Base-by-base conservation (phyloP, 225 moss, liverwort and hornwort genomes). In the Takakia lepidozioides region DNA sequence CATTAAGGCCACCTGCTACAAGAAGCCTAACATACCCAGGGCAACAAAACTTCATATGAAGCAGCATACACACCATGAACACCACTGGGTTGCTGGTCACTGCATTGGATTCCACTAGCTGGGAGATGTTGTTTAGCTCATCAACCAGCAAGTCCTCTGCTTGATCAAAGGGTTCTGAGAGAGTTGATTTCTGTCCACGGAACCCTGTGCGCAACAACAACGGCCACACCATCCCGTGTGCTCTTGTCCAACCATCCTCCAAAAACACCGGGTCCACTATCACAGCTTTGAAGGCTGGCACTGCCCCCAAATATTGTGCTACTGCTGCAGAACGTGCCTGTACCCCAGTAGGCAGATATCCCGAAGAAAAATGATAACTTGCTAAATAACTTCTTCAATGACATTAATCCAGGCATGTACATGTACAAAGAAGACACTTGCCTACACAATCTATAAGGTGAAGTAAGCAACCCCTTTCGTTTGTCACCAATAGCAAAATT, bases 181-280 rank as follows among this genome's bases (percentile, higher is more conserved):
- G 29, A 37, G 56, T 47, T 2, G 58, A 54, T 60, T 66, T 67
- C 7, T 42, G 62, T 49, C 68, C 76, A 23, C 38, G 48, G 38
- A 15, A 55, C 52, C 66, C 55, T 36, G 74, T 59, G 48, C 63
- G 71, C 25, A 92, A 70, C 61, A 87, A 60, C 16, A 92, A 68
- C 43, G 79, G 84, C 92, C 84, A 87, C 19, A 84, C 72, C 40
- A 80, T 48, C 43, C 78, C 86, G 65, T 92, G 82, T 36, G 92
- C 66, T 51, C 79, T 59, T 13, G 79, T 69, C 49, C 64, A 61
- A 38, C 72, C 72, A 50, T 76, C 76, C 45, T 70, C 73, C 60
- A 80, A 59, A 54, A 66, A 76, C 18, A 18, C 21, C 19, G 74
- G 38, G 43, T 67, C 61, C 32, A 62, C 64, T 35, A 87, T 50